Evolutionary conservation across 306 rosid species (phyloP).

Genomic region (Cotoneaster glaucophyllus): DNA sequence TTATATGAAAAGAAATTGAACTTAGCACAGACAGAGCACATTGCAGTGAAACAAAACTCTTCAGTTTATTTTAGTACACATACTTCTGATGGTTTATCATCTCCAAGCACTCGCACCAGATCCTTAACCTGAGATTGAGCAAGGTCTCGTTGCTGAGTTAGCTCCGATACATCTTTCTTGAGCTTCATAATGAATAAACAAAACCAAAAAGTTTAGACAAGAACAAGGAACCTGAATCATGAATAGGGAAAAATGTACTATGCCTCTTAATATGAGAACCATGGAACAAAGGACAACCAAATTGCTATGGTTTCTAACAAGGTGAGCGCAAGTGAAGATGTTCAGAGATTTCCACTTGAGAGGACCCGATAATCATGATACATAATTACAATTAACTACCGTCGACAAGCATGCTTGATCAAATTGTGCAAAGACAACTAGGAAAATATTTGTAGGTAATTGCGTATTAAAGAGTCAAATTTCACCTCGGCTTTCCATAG

Average conservation of each 20-base stretch:
- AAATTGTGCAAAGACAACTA: neutral
- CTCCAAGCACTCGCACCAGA: conserved; percentile 51
- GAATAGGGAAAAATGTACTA: neutral
- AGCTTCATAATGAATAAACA: conserved; percentile 49
- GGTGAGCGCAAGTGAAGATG: neutral
- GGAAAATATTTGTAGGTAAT: neutral
- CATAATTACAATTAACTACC: neutral
- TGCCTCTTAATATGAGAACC: neutral
- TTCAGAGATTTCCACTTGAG: neutral
- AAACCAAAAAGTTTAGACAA: conserved; percentile 8
- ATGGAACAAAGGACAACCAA: neutral
- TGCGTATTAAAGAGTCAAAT: neutral
- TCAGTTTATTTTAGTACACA: conserved; percentile 19
- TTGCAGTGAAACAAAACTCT: conserved; percentile 10
- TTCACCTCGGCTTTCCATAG: neutral
- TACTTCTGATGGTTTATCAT: conserved; percentile 45
- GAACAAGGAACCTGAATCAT: neutral
- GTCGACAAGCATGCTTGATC: neutral
- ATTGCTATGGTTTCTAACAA: neutral
- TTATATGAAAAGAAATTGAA: conserved; percentile 12
- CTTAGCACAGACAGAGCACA: conserved; percentile 13
- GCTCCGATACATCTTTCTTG: conserved; percentile 58
- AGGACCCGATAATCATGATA: neutral
- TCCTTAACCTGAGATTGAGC: conserved; percentile 75
- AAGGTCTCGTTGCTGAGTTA: conserved; percentile 55